A percentile compares a stretch with the other conserved stretches of the same genome.
phyloP scores from a whole-genome alignment of 2,329 filamentous ascomycete genomes.

The Aschersonia sp. region DNA sequence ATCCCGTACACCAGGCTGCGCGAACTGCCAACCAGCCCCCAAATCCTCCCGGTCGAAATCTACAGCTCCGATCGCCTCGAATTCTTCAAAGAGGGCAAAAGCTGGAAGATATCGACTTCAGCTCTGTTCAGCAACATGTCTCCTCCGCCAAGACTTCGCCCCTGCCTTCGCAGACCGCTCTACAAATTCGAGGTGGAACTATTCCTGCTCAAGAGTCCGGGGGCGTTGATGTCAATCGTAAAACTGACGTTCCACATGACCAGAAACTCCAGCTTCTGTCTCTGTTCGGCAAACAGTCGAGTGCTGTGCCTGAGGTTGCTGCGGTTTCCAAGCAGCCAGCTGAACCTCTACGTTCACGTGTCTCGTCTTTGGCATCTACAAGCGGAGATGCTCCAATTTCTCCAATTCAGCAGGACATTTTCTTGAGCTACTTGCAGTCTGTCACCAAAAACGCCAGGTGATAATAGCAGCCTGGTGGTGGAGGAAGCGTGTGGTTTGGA shows the following conservation, averaged over 20 bases:
- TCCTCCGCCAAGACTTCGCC: conserved; percentile 10
- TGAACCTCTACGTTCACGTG: conserved; percentile 17
- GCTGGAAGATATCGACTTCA: conserved; percentile 6
- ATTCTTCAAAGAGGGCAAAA: conserved; percentile 21
- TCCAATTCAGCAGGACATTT: conserved; percentile 58
- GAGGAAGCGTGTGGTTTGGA: neutral
- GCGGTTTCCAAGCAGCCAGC: neutral
- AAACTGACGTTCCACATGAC: conserved; percentile 12
- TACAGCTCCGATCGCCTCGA: conserved; percentile 12
- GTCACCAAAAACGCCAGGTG: conserved; percentile 26
- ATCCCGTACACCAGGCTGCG: too few species aligned
- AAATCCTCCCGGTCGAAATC: neutral
- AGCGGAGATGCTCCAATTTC: conserved; percentile 39
- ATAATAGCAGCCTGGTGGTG: conserved; percentile 6
- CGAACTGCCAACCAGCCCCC: too few species aligned
- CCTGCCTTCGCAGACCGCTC: conserved; percentile 8
- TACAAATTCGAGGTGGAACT: conserved; percentile 1
- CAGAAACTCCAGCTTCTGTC: conserved; percentile 34
- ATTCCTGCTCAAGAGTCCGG: neutral
- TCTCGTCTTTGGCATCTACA: conserved; percentile 29
- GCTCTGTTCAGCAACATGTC: conserved; percentile 1
- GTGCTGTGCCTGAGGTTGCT: neutral
- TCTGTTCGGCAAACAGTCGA: conserved; percentile 39
- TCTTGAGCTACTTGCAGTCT: conserved; percentile 59
- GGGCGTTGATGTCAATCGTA: neutral